Evolutionary conservation across 2,329 filamentous ascomycete species (phyloP).

Genomic region (Aspergillus pseudotamarii): DNA sequence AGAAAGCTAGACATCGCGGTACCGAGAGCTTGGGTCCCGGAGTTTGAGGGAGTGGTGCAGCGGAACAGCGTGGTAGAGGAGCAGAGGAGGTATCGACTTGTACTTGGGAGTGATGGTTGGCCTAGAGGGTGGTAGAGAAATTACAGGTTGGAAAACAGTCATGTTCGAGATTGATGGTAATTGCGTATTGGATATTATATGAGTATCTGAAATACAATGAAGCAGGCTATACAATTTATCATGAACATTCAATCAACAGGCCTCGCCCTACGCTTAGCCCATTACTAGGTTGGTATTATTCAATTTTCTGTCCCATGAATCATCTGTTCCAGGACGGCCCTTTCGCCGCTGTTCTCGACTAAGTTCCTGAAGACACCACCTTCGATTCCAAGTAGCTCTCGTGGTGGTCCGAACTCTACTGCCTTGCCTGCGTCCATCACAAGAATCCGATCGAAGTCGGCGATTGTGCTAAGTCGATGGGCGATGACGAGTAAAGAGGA

Average conservation of each 20-base stretch:
- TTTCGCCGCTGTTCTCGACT: conserved; percentile 41
- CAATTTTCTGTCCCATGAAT: conserved; percentile 15
- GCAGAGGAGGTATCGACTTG: conserved; percentile 5
- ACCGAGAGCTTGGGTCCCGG: background rate
- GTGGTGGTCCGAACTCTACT: conserved; percentile 68
- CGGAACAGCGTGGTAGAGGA: background rate
- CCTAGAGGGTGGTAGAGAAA: conserved; percentile 8
- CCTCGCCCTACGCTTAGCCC: background rate
- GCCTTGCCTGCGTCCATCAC: conserved; percentile 70
- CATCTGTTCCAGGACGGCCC: conserved; percentile 18
- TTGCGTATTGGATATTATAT: background rate
- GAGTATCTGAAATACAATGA: background rate
- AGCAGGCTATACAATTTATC: background rate
- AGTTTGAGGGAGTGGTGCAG: conserved; percentile 1
- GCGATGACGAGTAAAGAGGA: conserved; percentile 70
- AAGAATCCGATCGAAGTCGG: conserved; percentile 74
- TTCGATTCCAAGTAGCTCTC: conserved; percentile 59
- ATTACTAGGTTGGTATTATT: conserved; percentile 3
- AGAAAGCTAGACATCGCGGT: conserved; percentile 11
- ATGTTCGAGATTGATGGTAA: background rate
- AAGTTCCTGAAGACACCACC: conserved; percentile 62
- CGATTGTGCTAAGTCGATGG: conserved; percentile 59
- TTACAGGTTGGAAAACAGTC: background rate
- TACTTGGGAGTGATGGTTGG: conserved; percentile 8
- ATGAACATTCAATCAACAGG: background rate